Percentiles rank a stretch among this genome's conserved stretches.
Conservation (phyloP, 1,284 basidiomycete species). For the Exobasidium rhododendri region DNA sequence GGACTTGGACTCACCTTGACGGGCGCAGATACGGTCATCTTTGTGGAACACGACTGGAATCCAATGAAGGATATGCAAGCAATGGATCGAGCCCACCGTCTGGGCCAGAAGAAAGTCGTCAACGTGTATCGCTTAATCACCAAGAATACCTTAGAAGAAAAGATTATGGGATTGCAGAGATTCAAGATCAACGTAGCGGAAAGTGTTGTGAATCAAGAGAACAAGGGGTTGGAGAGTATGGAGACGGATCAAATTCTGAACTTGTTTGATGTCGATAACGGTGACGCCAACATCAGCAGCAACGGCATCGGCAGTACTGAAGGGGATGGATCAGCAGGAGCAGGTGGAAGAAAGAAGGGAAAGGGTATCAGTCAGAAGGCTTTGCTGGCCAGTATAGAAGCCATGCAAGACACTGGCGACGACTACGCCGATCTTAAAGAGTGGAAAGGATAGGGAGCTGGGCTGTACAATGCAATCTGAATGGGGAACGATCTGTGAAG, state of each 20-base stretch:
- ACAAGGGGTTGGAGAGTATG: conserved; percentile 87
- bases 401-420: conserved; percentile 53
- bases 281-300: conserved; percentile 11
- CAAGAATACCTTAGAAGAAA: conserved; percentile 94
- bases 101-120: conserved; percentile 98
- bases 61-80: conserved; percentile 99
- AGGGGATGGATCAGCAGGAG: not conserved
- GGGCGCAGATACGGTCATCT: conserved; percentile 97
- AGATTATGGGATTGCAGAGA: conserved; percentile 96
- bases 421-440: conserved; percentile 46
- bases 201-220: conserved; percentile 95
- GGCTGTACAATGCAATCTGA: too few species aligned
- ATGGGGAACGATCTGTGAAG: too few species aligned
- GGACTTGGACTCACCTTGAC: conserved; percentile 94
- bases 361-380: conserved; percentile 55
- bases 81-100: conserved; percentile 97
- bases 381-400: conserved; percentile 54
- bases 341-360: conserved; percentile 22
- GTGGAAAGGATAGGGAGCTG: conserved; percentile 27
- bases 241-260: conserved; percentile 95
- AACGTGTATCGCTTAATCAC: conserved; percentile 98
- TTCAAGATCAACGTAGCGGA: conserved; percentile 99
- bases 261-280: conserved; percentile 64
- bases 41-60: conserved; percentile 99
- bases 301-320: too few species aligned